Base-by-base conservation (phyloP, 306 rosid genomes). In the Ormosia semicastrata region DNA sequence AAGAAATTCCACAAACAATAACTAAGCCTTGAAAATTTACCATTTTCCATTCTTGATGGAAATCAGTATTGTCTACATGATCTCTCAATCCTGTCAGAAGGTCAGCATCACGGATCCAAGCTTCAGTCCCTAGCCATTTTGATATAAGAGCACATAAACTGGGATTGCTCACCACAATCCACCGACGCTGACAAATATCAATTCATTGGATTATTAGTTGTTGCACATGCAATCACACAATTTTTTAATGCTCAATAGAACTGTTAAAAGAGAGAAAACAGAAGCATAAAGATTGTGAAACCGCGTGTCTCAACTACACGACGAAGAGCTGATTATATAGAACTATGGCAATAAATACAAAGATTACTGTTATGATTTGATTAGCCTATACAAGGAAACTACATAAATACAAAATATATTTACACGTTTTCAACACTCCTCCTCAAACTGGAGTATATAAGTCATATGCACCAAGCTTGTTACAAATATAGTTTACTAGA, bases 161-260 rank as follows among this genome's bases (percentile, higher is more conserved):
- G 52, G 96, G 96, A 77, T 91, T 91, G 87, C 96, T 89, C 83
- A 88, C 93, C 76, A 88, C 93, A 85, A 91, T 88, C 96, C 96
- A 91, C 77, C 96, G 90, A 17, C 94, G 92, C 92, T 91, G 93
- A 81, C 73, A 80, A 89, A 76, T 76, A 73, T 58, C 76, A 87
- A 75, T 69, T 83, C 71, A 81, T n/a, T 37, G 79, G 70, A 52
- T 74, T 71, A 65, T 81, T 43, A 75, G 79, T 54, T 75, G 79
- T 24, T 24, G 71, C 64, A 78, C 57, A 62, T 79, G 75, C 60
- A 59, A 47, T n/a, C 50, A 24, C 50, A 76, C 11, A 37, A 62
- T 39, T 54, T 47, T 69, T 14, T 14, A 80, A 76, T 65, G 49
- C 33, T 68, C 69, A 76, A 70, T 59, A 60, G 56, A 32, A n/a